phyloP scores from a whole-genome alignment of 805 yeast species.

The Candida montana region DNA sequence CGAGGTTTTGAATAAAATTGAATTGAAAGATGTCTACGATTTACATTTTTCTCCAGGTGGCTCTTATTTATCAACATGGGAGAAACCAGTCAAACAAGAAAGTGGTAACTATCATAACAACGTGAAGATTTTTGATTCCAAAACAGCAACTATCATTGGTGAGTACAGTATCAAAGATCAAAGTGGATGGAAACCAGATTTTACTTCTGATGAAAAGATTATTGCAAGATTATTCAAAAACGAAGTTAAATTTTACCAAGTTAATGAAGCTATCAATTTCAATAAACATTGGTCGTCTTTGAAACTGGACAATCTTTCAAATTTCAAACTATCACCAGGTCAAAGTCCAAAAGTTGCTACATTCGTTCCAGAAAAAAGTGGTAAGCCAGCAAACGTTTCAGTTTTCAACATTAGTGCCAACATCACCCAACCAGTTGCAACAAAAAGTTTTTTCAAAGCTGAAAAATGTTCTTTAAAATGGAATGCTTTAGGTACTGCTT shows the following conservation, averaged over 20 bases:
- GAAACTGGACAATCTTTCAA: constrained; percentile 47
- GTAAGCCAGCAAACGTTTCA: constrained; percentile 85
- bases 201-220: constrained; percentile 71
- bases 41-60: constrained; percentile 88
- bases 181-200: constrained; percentile 90
- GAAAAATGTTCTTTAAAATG: constrained; percentile 89
- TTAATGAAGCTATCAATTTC: constrained; percentile 36
- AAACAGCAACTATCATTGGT: constrained; percentile 42
- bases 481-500: constrained; percentile 92
- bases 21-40: constrained; percentile 67
- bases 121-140: constrained; percentile 67
- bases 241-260: constrained; percentile 66
- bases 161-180: constrained; percentile 77
- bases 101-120: constrained; percentile 77
- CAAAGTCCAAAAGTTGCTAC: constrained; percentile 85
- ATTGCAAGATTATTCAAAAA: constrained; percentile 56
- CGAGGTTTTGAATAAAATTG: constrained; percentile 40
- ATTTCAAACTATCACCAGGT: constrained; percentile 79
- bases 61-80: constrained; percentile 79
- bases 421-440: constrained; percentile 63
- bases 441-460: constrained; percentile 90
- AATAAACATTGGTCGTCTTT: constrained; percentile 56
- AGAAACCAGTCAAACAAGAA: constrained; percentile 68
- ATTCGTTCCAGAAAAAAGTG: constrained; percentile 79
- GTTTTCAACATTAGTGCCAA: constrained; percentile 68